Base-by-base conservation (phyloP, 2,329 filamentous ascomycete species). In the Aspergillus caelatus region DNA sequence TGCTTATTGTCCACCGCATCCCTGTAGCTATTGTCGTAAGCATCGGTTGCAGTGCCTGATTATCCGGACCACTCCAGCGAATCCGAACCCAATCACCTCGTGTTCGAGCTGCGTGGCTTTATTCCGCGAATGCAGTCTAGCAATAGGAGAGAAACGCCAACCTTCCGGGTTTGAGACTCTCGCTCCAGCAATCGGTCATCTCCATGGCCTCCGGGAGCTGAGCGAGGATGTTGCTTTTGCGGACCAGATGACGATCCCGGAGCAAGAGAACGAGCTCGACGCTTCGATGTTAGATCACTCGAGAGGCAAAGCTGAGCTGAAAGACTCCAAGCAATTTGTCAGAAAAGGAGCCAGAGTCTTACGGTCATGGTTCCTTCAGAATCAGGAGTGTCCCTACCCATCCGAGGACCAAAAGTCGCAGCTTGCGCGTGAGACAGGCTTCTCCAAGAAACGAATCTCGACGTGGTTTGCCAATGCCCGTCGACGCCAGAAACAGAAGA, bases 381-480 rank as follows among this genome's bases (percentile, higher is more conserved):
- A 85, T 58, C 72, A 81, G 11, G 79, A 83, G 45, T 75, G 79
- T 48, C 83, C 83, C 2, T 85, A 85, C 64, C 83, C 83, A 2
- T 78, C 77, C 1, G 81, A 84, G 30, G 77, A 81, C 10, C 79
- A 84, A 57, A 84, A 83, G 58, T 57, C 69, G 0, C 63, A 68
- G 3, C 74, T 85, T 0, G 73, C 77, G 12, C 67, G 71, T 4
- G 75, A 83, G 63, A 83, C 82, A 0, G 82, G 82, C 0, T 75
- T 85, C 19, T 83, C 78, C 23, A 74, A 74, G 57, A 80, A 76
- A 1, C 80, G 83, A 39, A 78, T 85, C 3, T 72, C 79, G 26
- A 83, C 82, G 58, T 85, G 83, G 82, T 84, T 85, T 66, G 78
- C 82, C 26, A 85, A 85, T 65, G 82, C 82, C 0, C 76, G 83